phyloP scores from a whole-genome alignment of 2,329 filamentous ascomycete species.

The Colletotrichum kahawae region DNA sequence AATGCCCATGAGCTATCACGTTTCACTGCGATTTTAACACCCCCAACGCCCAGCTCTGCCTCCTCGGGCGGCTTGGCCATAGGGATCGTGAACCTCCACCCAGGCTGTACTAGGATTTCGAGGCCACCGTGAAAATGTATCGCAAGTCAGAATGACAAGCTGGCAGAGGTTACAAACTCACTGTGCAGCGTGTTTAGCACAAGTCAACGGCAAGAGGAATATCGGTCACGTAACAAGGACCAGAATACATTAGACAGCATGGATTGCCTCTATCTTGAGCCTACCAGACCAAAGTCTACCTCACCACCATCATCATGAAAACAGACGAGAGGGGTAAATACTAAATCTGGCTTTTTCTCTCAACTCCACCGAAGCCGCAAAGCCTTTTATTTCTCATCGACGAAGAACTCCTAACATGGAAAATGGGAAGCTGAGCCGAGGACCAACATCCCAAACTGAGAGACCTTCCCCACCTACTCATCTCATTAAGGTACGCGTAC shows the following conservation, averaged over 20 bases:
- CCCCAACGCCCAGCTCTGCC: no score
- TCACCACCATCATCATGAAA: not conserved
- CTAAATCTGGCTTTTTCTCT: conserved; percentile 1
- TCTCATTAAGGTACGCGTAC: conserved; percentile 26
- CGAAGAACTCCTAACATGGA: conserved; percentile 14
- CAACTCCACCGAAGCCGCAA: conserved; percentile 3
- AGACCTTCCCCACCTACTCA: conserved; percentile 2
- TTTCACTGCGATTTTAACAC: no score
- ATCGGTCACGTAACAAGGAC: not conserved
- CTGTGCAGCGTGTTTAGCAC: not conserved
- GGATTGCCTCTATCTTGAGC: not conserved
- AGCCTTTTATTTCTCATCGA: conserved; percentile 15
- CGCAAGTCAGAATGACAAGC: no score
- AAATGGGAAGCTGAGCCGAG: not conserved
- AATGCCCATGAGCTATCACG: no score
- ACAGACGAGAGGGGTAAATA: not conserved
- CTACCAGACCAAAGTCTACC: not conserved
- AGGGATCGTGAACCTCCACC: no score
- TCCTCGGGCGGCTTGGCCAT: no score
- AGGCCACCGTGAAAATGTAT: no score
- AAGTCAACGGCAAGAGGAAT: not conserved
- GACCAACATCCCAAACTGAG: not conserved
- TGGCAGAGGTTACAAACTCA: no score
- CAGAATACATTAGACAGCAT: not conserved
- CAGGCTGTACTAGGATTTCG: no score